Base-by-base conservation (phyloP, 345 rosid species). In the Litchi chinensis region DNA sequence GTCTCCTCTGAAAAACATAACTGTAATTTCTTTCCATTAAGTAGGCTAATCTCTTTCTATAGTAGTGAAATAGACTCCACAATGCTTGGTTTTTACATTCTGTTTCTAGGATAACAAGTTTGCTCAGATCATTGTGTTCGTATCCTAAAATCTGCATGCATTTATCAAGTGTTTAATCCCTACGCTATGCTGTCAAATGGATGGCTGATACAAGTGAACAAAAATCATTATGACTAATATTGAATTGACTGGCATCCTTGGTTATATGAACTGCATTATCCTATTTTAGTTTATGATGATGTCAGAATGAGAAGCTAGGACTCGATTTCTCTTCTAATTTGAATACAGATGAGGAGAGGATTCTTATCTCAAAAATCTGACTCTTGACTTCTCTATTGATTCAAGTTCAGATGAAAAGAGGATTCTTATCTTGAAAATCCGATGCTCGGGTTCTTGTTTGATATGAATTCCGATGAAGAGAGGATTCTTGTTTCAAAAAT, bases 1-100 rank as follows among this genome's bases (percentile, higher is more conserved):
- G 56, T 69, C 39, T 9, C 18, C 28, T 43, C 74, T 24, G 74
- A 22, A 69, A 60, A 54, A 56, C 64, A 56, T 57, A 63, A 64
- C 5, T 75, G 62, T 44, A 24, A 18, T 62, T 41, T 60, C 28
- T 73, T 41, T 54, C 5, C 22, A 21, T 73, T 11, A 6, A 44
- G 40, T 74, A 39, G 54, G 57, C 28, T 22, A 59, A 60, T 74
- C 68, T 59, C 40, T 50, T 37, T 66, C 21, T 15, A 66, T 37
- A 12, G 22, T 44, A 21, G 57, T 44, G 48, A 44, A 69, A 32
- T 32, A 48, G 9, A 71, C 62, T 26, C 60, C 59, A 22, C 37
- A 16, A 28, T 13, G 19, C 4, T 59, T 21, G 12, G 26, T 59
- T 57, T 57, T 5, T 18, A 4, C 28, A 3, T 60, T 21, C 22